Conservation (phyloP, 129 eudicot species). For the Deinandra increscens region DNA sequence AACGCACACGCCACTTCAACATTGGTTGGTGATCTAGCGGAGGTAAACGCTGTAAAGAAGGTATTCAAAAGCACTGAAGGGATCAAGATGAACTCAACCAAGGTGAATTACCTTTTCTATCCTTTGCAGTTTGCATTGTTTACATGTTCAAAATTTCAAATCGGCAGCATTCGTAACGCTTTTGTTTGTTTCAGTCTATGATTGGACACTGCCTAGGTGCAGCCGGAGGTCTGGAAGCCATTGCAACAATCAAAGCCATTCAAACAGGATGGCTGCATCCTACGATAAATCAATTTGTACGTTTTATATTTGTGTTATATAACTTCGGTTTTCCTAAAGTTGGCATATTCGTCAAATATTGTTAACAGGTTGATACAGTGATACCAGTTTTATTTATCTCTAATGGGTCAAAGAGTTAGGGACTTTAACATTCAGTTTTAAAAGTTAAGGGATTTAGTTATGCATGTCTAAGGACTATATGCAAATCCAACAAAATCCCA, state of each 20-base stretch:
- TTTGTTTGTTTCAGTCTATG: conserved; percentile 62
- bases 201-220: conserved; percentile 98
- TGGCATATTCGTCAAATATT: not conserved
- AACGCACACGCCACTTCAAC: conserved; percentile 98
- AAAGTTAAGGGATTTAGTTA: not conserved
- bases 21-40: conserved; percentile 81
- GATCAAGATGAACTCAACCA: conserved; percentile 85
- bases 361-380: not conserved
- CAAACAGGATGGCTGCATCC: conserved; percentile 98
- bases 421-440: not conserved
- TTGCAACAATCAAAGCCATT: conserved; percentile 80
- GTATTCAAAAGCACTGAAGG: conserved; percentile 78
- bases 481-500: not conserved
- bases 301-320: conserved; percentile 14
- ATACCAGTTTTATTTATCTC: not conserved
- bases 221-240: conserved; percentile 98
- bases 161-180: not conserved
- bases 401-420: not conserved
- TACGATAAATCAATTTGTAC: conserved; percentile 88
- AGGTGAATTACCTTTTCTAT: conserved; percentile 40
- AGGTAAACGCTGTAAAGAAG: conserved; percentile 87
- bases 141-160: not conserved
- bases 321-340: not conserved
- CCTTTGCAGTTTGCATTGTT: not conserved
- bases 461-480: not conserved